Percentiles rank a stretch among this genome's conserved stretches.
phyloP scores from a whole-genome alignment of 1,284 basidiomycete species.

The Moniliella sp. region DNA sequence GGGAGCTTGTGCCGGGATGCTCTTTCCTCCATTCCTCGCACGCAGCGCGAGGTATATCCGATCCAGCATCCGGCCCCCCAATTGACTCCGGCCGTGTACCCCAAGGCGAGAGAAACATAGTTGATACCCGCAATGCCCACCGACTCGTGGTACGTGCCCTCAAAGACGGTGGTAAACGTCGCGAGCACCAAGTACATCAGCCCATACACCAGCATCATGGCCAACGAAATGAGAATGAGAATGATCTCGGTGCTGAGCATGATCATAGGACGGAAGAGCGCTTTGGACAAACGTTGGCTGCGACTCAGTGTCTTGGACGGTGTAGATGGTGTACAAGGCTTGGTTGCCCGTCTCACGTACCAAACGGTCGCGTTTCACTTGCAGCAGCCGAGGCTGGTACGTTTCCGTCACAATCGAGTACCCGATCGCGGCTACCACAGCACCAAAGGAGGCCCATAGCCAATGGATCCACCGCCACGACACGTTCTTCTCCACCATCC shows the following conservation, averaged over 20 bases:
- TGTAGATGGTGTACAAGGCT: constrained; percentile 13
- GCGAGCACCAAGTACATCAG: constrained; percentile 46
- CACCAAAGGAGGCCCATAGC: constrained; percentile 33
- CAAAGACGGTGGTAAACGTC: constrained; percentile 45
- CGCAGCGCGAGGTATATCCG: constrained; percentile 41
- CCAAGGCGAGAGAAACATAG: constrained; percentile 42
- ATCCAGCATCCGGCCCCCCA: constrained; percentile 44
- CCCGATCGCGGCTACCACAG: constrained; percentile 10
- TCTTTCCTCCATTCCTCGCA: constrained; percentile 40
- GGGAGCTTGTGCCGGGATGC: constrained; percentile 44
- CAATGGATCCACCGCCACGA: constrained; percentile 38
- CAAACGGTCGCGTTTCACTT: constrained; percentile 34
- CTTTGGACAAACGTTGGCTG: constrained; percentile 27
- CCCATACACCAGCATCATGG: constrained; percentile 38
- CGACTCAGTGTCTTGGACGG: constrained; percentile 10
- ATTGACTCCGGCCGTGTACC: constrained; percentile 37
- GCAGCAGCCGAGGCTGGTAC: constrained; percentile 29
- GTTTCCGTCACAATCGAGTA: constrained; percentile 25
- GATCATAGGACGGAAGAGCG: constrained; percentile 39
- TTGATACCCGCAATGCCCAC: constrained; percentile 43
- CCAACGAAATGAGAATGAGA: neutral
- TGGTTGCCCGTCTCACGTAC: constrained; percentile 35
- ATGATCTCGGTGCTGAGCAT: constrained; percentile 36
- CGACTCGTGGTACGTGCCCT: constrained; percentile 37
- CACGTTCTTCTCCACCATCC: constrained; percentile 43